A percentile compares a stretch with the other conserved stretches of the same genome.
These are phyloP conservation scores for Populus pruinosa DNA, from an alignment of 345 rosid genomes.

Conservation along the genomic window DNA sequence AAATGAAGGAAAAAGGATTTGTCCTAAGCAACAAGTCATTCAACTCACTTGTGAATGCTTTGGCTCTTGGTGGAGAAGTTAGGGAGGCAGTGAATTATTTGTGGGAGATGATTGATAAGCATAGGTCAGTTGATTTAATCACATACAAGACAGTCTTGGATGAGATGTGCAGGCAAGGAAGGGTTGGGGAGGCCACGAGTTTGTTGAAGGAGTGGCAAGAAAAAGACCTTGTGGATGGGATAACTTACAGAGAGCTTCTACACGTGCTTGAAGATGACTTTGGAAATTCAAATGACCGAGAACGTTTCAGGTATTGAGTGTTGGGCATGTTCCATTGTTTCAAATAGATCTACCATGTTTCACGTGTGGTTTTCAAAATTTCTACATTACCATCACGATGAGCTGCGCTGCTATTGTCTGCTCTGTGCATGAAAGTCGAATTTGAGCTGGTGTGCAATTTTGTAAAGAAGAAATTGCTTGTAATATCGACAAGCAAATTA, in stretches of 20 bases:
- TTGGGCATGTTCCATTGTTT: neutral
- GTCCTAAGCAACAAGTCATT: constrained; percentile 66
- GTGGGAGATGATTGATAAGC: constrained; percentile 75
- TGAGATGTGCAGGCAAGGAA: constrained; percentile 67
- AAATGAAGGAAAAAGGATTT: constrained; percentile 79
- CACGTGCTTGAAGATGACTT: constrained; percentile 58
- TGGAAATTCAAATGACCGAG: constrained; percentile 24
- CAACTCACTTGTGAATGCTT: constrained; percentile 77
- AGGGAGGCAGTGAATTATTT: constrained; percentile 54
- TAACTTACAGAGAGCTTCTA: constrained; percentile 53
- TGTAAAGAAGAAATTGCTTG: too few relatives aligned
- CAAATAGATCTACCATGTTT: neutral
- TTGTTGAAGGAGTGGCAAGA: constrained; percentile 56
- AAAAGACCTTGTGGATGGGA: constrained; percentile 55
- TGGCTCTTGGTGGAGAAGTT: constrained; percentile 65
- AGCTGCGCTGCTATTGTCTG: neutral
- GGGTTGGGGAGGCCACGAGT: constrained; percentile 46
- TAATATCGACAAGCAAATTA: too few relatives aligned
- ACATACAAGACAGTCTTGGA: constrained; percentile 63
- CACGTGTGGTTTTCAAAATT: neutral
- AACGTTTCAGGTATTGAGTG: constrained; percentile 2
- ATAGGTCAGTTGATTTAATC: constrained; percentile 60
- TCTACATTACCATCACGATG: neutral
- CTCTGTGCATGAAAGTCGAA: neutral
- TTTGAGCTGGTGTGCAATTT: neutral